These are phyloP conservation scores for Colletotrichum sp. DNA, from an alignment of 2,329 filamentous ascomycete species.

Conservation along the genomic window DNA sequence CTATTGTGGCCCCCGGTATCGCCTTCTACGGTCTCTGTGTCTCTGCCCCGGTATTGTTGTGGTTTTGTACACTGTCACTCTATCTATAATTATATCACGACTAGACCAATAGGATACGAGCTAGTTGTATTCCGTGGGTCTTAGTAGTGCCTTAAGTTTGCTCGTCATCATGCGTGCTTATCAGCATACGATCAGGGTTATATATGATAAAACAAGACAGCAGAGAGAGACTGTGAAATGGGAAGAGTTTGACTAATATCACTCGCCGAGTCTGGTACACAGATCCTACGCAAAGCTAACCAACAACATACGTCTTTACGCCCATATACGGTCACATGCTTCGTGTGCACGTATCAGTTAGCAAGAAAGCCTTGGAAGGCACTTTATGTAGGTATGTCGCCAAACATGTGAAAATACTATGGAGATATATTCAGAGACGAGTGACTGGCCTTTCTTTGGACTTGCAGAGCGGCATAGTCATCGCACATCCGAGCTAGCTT, in stretches of 20 bases:
- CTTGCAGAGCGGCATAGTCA: neutral
- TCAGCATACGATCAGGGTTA: neutral
- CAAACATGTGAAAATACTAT: neutral
- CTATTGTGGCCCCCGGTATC: too few relatives aligned
- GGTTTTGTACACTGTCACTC: neutral
- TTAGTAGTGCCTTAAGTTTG: neutral
- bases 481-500: neutral
- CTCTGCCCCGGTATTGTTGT: neutral
- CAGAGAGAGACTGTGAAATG: neutral
- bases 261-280: neutral
- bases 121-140: neutral
- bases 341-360: neutral
- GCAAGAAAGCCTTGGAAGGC: neutral
- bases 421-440: neutral
- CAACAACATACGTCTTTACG: neutral
- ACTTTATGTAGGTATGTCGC: neutral
- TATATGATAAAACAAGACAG: neutral
- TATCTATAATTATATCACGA: neutral
- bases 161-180: neutral
- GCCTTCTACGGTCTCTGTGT: neutral
- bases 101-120: neutral
- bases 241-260: neutral
- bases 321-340: neutral
- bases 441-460: neutral
- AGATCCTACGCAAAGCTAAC: neutral